Evolutionary conservation across 1,284 basidiomycete species (phyloP).

Genomic region (Ganoderma boninense): DNA sequence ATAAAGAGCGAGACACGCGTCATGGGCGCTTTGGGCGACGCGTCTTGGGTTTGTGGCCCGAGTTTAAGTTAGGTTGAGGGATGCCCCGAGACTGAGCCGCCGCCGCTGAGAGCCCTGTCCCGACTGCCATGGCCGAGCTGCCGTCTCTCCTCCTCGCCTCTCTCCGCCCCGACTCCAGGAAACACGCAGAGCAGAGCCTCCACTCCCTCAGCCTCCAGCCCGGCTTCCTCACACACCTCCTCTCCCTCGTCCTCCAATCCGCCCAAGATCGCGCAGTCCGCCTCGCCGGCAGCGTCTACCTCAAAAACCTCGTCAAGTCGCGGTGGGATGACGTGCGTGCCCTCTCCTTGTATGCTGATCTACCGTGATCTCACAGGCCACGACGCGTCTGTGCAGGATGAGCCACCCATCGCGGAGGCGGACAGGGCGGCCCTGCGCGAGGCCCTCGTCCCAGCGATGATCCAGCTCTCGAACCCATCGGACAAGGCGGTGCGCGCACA

Average conservation of each 20-base stretch:
- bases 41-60: neutral
- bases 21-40: constrained; percentile 19
- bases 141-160: constrained; percentile 76
- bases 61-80: too few species aligned
- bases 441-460: constrained; percentile 85
- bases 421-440: constrained; percentile 77
- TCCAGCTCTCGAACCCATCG: constrained; percentile 70
- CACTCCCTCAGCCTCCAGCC: constrained; percentile 70
- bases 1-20: constrained; percentile 8
- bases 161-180: constrained; percentile 75
- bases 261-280: constrained; percentile 75
- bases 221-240: constrained; percentile 81
- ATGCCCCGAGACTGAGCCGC: constrained; percentile 4
- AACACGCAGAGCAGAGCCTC: constrained; percentile 84
- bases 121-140: constrained; percentile 65
- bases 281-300: constrained; percentile 85
- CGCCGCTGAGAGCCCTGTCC: neutral
- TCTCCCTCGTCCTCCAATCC: constrained; percentile 76
- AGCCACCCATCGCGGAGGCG: constrained; percentile 63
- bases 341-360: constrained; percentile 15
- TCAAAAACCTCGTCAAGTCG: constrained; percentile 88
- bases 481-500: constrained; percentile 81
- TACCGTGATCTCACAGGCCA: constrained; percentile 11
- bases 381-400: constrained; percentile 56
- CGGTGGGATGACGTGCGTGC: constrained; percentile 86